Base-by-base conservation (phyloP, 78 protist species). In the Polysphondylium violaceum region DNA sequence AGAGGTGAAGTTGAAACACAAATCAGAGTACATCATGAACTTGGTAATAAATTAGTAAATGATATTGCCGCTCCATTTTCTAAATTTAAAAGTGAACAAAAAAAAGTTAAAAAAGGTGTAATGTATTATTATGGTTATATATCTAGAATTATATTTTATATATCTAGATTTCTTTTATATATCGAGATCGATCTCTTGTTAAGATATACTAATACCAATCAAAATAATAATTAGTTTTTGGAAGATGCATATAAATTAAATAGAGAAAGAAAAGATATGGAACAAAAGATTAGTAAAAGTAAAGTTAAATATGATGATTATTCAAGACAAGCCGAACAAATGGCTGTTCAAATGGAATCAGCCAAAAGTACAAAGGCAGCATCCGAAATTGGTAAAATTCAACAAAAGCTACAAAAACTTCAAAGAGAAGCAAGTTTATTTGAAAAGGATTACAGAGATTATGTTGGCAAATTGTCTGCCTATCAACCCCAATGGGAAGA, bases 401-500 rank as follows among this genome's bases (percentile, higher is more conserved):
- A n/a, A 61, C 23, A 19, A 38, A 81, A 61, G 43, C 41, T 35
- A 23, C 60, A 65, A 41, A 81, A 81, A 69, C 2, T 58, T n/a
- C 36, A 31, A 43, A 68, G 51, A 55, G 73, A 61, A 36, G 16
- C 33, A 68, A 21, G 36, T 27, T 2, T 33, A 23, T 27, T 36
- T 56, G 89, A 81, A 43, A 21, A 16, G 29, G 89, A 81, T 27
- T 81, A 81, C 40, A 81, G 41, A 58, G 77, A 68, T 69, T 31
- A 43, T 6, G 89, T 81, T 27, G 40, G 33, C 12, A 81, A 81
- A 56, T 68, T 65, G 63, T 5, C 76, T 36, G 53, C 23, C 6
- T 43, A 68, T 56, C 79, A 65, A 55, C 89, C 76, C 17, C n/a
- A 58, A 14, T 81, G 89, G 89, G 89, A 69, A 40, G 89, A 81